Evolutionary conservation across 2,329 filamentous ascomycete species (phyloP), one percentile per base, ranked within the genome.

Genomic region (Thermomyces lanuginosus): DNA sequence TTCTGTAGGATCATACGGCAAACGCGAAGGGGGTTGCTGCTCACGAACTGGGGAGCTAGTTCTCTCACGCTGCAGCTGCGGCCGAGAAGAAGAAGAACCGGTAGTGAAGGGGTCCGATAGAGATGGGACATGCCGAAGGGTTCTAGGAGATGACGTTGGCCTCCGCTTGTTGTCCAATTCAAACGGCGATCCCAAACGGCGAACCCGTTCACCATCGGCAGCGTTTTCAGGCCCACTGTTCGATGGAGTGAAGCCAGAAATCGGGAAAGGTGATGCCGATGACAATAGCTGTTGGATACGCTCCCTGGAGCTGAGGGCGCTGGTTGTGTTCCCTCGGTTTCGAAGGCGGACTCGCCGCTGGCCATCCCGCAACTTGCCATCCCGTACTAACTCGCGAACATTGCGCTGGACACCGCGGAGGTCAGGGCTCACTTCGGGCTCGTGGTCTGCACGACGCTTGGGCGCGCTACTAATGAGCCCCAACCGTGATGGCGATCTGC

Each of bases 311-410:
- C 57, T 58, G 32, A 68, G 61, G 27, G 69, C 65, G 26, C 69
- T 64, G 13, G 67, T 58, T 24, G 68, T 74, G 39, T 70, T 72
- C 29, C 70, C 70, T 22, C 71, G 65, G 38, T 63, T 70, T 21
- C 70, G 63, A 17, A 70, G 61, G 14, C 71, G 65, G 7, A 71
- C 60, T 16, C 67, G 63, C 29, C 65, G 63, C 37, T 67, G 60
- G 28, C 63, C 55, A 32, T 69, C 61, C 15, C 46, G 46, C 13
- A 51, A 32, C 31, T 51, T 52, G 24, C 50, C 45, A 20, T 49
- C 43, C 11, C 45, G 46, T 18, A 49, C 34, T 19, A 56, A 39
- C 8, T 58, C 49, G 5, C 60, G 40, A 16, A 48, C 32, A 21
- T 46, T 39, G 5, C 43, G 41, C 12, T 42, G 40, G 16, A 48